These are phyloP conservation scores for Neofusicoccum laricinum DNA, from an alignment of 2,329 filamentous ascomycete genomes.

Conservation along the genomic window DNA sequence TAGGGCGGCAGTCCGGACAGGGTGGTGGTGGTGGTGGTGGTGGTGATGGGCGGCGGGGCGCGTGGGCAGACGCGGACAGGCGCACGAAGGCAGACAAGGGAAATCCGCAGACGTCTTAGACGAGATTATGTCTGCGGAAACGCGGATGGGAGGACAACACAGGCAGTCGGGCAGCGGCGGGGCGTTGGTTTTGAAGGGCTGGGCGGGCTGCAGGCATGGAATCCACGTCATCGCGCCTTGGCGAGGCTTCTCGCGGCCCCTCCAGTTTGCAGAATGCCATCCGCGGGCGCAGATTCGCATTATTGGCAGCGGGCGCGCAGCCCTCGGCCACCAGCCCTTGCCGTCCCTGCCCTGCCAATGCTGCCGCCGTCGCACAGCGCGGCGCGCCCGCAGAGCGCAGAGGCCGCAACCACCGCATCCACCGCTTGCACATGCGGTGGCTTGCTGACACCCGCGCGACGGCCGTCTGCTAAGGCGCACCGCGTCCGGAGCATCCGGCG, in stretches of 20 bases:
- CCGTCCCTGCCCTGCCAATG: background rate
- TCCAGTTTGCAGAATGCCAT: background rate
- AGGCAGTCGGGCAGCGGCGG: background rate
- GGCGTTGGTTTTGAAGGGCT: slow-evolving; percentile 1
- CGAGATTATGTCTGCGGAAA: slow-evolving; percentile 15
- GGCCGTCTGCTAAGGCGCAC: background rate
- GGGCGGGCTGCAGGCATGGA: background rate
- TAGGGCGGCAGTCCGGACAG: background rate
- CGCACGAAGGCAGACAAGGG: background rate
- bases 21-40: slow-evolving; percentile 19
- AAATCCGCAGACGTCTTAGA: slow-evolving; percentile 16
- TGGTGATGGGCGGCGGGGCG: background rate
- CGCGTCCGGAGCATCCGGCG: background rate
- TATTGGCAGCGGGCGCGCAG: no score
- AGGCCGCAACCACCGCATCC: no score
- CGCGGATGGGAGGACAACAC: background rate
- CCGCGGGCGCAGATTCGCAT: background rate
- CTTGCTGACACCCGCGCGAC: background rate
- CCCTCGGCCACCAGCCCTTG: background rate
- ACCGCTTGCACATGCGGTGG: background rate
- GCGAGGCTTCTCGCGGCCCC: slow-evolving; percentile 4
- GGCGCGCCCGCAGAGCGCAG: no score
- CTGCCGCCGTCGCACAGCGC: background rate
- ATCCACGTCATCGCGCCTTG: slow-evolving; percentile 4
- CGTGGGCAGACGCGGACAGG: background rate